Evolutionary conservation across 2,329 filamentous ascomycete genomes (phyloP).

Genomic region (Clarireedia paspali): DNA sequence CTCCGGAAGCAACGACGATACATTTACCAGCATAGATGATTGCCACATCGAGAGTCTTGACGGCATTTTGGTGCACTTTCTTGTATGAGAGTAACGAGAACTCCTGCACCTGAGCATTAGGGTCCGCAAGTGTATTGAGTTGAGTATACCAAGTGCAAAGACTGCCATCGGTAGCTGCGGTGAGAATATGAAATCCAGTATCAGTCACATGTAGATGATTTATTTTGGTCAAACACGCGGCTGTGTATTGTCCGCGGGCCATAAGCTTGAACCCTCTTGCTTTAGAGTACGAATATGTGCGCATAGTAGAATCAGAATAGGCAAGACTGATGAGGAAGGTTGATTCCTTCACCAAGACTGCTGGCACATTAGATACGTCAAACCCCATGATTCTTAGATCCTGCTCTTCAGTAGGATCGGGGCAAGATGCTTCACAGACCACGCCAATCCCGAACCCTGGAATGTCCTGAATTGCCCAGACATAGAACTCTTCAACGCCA

Average conservation of each 20-base stretch:
- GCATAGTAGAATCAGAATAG: conserved; percentile 77
- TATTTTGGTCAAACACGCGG: conserved; percentile 67
- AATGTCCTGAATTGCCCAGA: conserved; percentile 60
- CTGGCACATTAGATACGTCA: conserved; percentile 39
- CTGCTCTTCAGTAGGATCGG: conserved; percentile 40
- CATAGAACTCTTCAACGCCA: conserved; percentile 81
- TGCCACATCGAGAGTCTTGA: conserved; percentile 57
- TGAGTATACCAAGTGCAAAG: conserved; percentile 50
- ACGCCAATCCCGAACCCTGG: conserved; percentile 45
- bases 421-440: conserved; percentile 47
- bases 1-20: conserved; percentile 60
- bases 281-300: conserved; percentile 43
- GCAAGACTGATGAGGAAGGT: conserved; percentile 59
- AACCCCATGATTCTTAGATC: conserved; percentile 82
- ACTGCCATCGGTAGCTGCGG: conserved; percentile 75
- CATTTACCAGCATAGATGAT: conserved; percentile 29
- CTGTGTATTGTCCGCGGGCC: conserved; percentile 53
- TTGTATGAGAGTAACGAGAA: conserved; percentile 21
- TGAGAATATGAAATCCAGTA: conserved; percentile 40
- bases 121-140: background rate
- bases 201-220: conserved; percentile 34
- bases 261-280: conserved; percentile 40
- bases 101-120: background rate
- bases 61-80: conserved; percentile 69
- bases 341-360: background rate